Evolutionary conservation across 2,329 filamentous ascomycete genomes (phyloP), one percentile per base, ranked within the genome.

Genomic region (Paecilomyces variotii): DNA sequence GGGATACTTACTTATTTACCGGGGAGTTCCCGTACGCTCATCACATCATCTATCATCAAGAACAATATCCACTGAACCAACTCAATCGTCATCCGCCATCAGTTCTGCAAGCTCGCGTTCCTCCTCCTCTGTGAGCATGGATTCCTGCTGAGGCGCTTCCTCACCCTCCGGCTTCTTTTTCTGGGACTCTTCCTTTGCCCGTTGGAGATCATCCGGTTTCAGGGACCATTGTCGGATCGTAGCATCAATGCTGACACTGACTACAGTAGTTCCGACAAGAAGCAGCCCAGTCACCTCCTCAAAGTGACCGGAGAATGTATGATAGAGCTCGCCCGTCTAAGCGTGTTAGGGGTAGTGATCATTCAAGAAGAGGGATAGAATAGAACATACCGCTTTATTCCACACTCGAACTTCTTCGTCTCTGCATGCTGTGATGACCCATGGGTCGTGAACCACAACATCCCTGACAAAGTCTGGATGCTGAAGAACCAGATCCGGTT

Each of bases 401-500:
- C 93, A 99, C 7, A 97, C 83, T 66, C 95, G 89, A 59, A 99
- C 81, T 66, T 96, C 86, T 74, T 99, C 94, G 68, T 97, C 91
- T 64, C 94, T 82, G 59, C 94, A 96, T 1, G 89, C 92, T 0
- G 94, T 97, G 50, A 96, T 76, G 11, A 94, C 84, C 86, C 90
- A 93, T 0, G 85, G 85, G 49, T 82, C 79, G 60, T 84, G 78
- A 3, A 93, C 81, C 7, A 86, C 85, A 25, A 97, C 83, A 58
- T 91, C 90, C 60, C 91, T 85, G 30, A 97, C 92, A 71, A 96
- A 97, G 72, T 95, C 91, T 1, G 91, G 90, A 71, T 99, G 94
- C 57, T 81, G 75, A 60, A 96, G 84, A 1, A 77, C 82, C 57
- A 92, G 87, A 60, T 93, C 90, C 2, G 83, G 76, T 53, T 82